Evolutionary conservation across 805 yeast genomes (phyloP).

Genomic region (Barnettozyma siamensis): DNA sequence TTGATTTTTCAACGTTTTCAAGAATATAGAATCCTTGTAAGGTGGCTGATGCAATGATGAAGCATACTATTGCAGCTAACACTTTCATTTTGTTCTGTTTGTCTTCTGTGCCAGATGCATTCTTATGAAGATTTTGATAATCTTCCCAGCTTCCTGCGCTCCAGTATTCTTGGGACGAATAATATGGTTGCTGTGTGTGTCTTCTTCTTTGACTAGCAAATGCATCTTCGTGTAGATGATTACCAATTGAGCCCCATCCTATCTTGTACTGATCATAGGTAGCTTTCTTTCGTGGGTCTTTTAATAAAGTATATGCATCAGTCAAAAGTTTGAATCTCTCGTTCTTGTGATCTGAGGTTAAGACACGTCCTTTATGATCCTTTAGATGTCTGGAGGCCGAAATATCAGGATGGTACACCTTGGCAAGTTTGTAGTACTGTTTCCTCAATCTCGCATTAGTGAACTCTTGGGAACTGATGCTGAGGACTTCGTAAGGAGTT

Average conservation of each 20-base stretch:
- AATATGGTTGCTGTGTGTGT: slow-evolving; percentile 15
- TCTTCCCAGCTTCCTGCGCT: slow-evolving; percentile 65
- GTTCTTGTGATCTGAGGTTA: slow-evolving; percentile 30
- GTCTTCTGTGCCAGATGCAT: slow-evolving; percentile 8
- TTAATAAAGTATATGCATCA: slow-evolving; percentile 54
- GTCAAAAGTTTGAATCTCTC: slow-evolving; percentile 44
- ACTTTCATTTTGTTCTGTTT: slow-evolving; percentile 38
- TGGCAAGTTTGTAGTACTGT: slow-evolving; percentile 57
- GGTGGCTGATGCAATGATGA: slow-evolving; percentile 33
- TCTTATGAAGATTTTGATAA: slow-evolving; percentile 35
- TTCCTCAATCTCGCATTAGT: slow-evolving; percentile 37
- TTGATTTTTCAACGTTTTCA: slow-evolving; percentile 31
- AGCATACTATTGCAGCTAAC: slow-evolving; percentile 35
- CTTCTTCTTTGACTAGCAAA: slow-evolving; percentile 4
- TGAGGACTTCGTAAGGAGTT: slow-evolving; percentile 67
- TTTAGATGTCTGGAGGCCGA: slow-evolving; percentile 23
- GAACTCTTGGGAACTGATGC: slow-evolving; percentile 30
- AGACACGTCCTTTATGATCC: slow-evolving; percentile 27
- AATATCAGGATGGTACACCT: slow-evolving; percentile 79
- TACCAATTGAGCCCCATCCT: slow-evolving; percentile 36
- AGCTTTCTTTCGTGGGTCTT: slow-evolving; percentile 36
- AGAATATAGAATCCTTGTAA: slow-evolving; percentile 37
- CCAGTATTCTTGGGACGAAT: slow-evolving; percentile 40
- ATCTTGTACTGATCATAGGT: slow-evolving; percentile 41
- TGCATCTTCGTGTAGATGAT: slow-evolving; percentile 5